Percentiles rank a stretch among this genome's conserved stretches.
phyloP scores from a whole-genome alignment of 192 early-diverging fungal genomes.

The Linnemannia exigua region DNA sequence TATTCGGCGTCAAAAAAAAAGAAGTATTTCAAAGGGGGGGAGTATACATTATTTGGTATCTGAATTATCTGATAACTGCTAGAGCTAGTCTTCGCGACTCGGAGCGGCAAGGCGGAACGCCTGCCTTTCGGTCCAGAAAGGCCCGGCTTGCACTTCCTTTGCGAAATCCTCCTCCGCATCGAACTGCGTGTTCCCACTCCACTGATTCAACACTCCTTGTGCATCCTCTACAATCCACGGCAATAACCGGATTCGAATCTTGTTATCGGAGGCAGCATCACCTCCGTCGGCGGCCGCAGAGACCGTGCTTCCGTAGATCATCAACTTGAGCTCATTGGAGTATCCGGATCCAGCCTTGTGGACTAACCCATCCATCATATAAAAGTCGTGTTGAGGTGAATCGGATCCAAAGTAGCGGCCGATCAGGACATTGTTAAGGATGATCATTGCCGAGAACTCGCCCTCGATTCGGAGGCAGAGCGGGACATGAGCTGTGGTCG shows the following conservation, averaged over 20 bases:
- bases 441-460: slow-evolving; percentile 75
- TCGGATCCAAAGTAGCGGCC: slow-evolving; percentile 81
- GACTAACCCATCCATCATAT: slow-evolving; percentile 70
- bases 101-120: not conserved
- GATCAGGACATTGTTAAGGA: slow-evolving; percentile 77
- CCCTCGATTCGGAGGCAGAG: slow-evolving; percentile 77
- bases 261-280: not conserved
- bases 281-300: not conserved
- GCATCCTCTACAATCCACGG: slow-evolving; percentile 54
- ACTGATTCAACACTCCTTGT: slow-evolving; percentile 28
- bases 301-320: slow-evolving; percentile 57
- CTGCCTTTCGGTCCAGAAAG: slow-evolving; percentile 43
- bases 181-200: slow-evolving; percentile 49
- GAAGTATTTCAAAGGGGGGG: no score
- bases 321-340: slow-evolving; percentile 58
- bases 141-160: not conserved
- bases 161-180: not conserved
- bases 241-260: slow-evolving; percentile 9
- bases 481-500: slow-evolving; percentile 59
- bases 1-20: not conserved
- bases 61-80: not conserved
- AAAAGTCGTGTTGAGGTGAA: slow-evolving; percentile 77
- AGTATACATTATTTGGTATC: not conserved
- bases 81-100: not conserved
- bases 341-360: slow-evolving; percentile 32